phyloP scores from a whole-genome alignment of 2,329 filamentous ascomycete genomes.

The Nigrospora oryzae region DNA sequence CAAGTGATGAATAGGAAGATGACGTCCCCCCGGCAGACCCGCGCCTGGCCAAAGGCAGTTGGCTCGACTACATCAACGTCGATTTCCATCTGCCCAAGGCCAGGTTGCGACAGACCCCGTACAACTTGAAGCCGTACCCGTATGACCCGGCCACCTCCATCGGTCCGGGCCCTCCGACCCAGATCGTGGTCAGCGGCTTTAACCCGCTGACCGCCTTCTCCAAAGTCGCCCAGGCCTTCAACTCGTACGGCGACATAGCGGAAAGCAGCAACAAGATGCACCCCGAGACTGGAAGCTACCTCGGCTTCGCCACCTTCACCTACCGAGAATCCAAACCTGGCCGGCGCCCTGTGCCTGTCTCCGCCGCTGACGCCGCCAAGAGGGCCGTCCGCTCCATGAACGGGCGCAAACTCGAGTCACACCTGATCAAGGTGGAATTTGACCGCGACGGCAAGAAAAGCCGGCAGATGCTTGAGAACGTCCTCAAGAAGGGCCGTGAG shows the following conservation, averaged over 20 bases:
- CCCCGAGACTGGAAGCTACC: constrained; percentile 85
- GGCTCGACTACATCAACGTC: constrained; percentile 58
- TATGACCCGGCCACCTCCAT: constrained; percentile 79
- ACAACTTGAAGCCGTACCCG: constrained; percentile 71
- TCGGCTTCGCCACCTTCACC: constrained; percentile 86
- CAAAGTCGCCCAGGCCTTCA: constrained; percentile 68
- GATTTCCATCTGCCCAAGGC: constrained; percentile 64
- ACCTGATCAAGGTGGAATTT: constrained; percentile 72
- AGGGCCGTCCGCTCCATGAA: constrained; percentile 70
- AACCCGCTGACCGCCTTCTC: constrained; percentile 79
- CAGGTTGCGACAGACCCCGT: constrained; percentile 63
- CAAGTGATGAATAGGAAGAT: constrained; percentile 58
- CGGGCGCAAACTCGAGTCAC: constrained; percentile 70
- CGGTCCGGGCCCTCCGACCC: constrained; percentile 80
- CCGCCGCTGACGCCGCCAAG: constrained; percentile 74
- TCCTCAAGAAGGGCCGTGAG: constrained; percentile 60
- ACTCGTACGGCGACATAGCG: constrained; percentile 77
- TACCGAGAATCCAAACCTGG: constrained; percentile 65
- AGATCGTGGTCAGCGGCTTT: constrained; percentile 93
- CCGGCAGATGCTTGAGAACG: constrained; percentile 65
- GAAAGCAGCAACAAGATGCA: constrained; percentile 92
- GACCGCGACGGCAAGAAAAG: constrained; percentile 85
- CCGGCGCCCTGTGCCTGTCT: constrained; percentile 44
- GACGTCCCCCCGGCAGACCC: constrained; percentile 75
- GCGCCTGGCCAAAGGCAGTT: constrained; percentile 63